These are phyloP conservation scores for Blastocystis sp. DNA, from an alignment of 352 stramenopile genomes.

Conservation along the genomic window DNA sequence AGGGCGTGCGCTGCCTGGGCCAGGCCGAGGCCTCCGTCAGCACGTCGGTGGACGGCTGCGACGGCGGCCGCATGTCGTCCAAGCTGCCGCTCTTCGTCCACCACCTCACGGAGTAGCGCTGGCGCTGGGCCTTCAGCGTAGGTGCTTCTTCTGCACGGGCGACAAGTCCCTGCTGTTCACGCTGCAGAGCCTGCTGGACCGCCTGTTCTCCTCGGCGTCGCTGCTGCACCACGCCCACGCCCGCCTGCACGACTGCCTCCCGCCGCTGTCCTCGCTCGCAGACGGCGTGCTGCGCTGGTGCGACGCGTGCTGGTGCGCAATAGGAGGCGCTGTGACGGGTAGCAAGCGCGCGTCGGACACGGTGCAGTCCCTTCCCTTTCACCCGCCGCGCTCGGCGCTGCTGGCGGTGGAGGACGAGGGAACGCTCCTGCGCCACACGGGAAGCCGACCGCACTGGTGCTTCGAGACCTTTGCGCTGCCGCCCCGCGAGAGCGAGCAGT, in stretches of 20 bases:
- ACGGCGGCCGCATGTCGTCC: not conserved
- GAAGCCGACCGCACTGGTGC: not conserved
- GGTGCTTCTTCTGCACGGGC: conserved; percentile 39
- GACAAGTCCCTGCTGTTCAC: conserved; percentile 39
- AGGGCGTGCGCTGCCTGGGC: not conserved
- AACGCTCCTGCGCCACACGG: not conserved
- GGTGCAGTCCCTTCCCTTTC: not conserved
- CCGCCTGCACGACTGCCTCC: not conserved
- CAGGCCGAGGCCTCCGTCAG: not conserved
- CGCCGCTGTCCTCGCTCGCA: not conserved
- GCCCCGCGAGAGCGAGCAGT: not conserved
- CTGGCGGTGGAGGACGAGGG: not conserved
- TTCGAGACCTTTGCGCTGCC: not conserved
- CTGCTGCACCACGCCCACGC: conserved; percentile 14
- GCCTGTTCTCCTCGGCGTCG: not conserved
- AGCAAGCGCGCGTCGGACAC: conserved; percentile 10
- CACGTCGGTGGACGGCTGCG: not conserved
- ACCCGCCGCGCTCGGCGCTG: not conserved
- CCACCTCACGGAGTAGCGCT: conserved; percentile 17
- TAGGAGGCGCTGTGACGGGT: not conserved
- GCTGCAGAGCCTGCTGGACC: conserved; percentile 46
- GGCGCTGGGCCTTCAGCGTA: not conserved
- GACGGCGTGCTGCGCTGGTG: not conserved
- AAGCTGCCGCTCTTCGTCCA: conserved; percentile 10
- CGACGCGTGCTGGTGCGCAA: not conserved